These are phyloP conservation scores for Stenocarpella maydis DNA, from an alignment of 2,329 filamentous ascomycete species.

Conservation along the genomic window DNA sequence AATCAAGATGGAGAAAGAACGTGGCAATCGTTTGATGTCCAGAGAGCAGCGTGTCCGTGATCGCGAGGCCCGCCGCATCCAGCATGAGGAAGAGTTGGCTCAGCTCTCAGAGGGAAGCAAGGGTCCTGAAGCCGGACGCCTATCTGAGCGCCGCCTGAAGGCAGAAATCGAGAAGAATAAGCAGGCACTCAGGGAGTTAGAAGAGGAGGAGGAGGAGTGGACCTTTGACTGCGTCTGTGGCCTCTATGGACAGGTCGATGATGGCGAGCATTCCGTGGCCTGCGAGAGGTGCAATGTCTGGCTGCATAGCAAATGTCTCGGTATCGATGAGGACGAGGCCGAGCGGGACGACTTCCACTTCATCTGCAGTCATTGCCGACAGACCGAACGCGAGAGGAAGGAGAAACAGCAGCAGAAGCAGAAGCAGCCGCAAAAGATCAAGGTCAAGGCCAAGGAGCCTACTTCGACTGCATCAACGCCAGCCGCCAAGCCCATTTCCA, in stretches of 20 bases:
- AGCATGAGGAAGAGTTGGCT: constrained; percentile 84
- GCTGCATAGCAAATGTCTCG: constrained; percentile 95
- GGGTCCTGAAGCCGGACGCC: constrained; percentile 64
- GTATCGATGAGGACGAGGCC: constrained; percentile 79
- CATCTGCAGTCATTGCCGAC: constrained; percentile 80
- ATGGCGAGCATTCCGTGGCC: constrained; percentile 91
- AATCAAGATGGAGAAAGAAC: constrained; percentile 71
- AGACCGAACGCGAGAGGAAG: constrained; percentile 60
- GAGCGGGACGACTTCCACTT: constrained; percentile 90
- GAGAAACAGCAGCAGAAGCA: constrained; percentile 68
- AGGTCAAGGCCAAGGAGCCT: constrained; percentile 57
- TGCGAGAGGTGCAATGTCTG: constrained; percentile 95
- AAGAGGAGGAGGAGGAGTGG: constrained; percentile 80
- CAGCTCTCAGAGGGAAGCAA: constrained; percentile 80
- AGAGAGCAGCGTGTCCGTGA: constrained; percentile 87
- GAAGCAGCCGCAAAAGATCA: constrained; percentile 61
- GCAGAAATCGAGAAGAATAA: constrained; percentile 83
- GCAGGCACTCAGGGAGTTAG: constrained; percentile 77
- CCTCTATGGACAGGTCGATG: constrained; percentile 89
- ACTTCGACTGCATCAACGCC: constrained; percentile 40
- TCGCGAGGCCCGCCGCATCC: constrained; percentile 81
- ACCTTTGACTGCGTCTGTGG: constrained; percentile 95
- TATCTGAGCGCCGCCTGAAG: constrained; percentile 83
- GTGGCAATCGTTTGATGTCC: constrained; percentile 81
- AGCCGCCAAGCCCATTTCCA: constrained; percentile 38